phyloP scores from a whole-genome alignment of 2,329 filamentous ascomycete species.

The Metarhizium brunneum region DNA sequence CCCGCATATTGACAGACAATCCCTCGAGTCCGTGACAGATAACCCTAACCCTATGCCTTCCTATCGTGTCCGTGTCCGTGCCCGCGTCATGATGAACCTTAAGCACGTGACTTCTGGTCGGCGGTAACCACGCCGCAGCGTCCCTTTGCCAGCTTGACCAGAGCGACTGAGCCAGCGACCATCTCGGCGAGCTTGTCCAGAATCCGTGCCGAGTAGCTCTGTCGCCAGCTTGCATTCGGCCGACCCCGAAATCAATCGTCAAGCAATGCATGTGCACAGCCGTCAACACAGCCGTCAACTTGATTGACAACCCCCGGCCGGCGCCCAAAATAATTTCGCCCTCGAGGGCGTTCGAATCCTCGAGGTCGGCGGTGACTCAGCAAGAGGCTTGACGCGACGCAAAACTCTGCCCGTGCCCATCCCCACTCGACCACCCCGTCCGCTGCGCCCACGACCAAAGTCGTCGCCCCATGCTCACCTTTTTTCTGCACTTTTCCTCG shows the following conservation, averaged over 20 bases:
- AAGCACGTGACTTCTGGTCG: too few relatives aligned
- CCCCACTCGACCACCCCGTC: not conserved
- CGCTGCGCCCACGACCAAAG: not conserved
- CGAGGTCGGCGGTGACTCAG: not conserved
- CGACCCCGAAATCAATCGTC: not conserved
- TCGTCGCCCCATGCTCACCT: not conserved
- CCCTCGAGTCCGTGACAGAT: too few relatives aligned
- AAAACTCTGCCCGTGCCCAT: not conserved
- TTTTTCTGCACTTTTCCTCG: not conserved
- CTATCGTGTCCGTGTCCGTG: too few relatives aligned
- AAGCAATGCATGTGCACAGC: not conserved
- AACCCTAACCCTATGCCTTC: too few relatives aligned
- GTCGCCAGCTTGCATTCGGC: too few relatives aligned
- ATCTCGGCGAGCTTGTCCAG: too few relatives aligned
- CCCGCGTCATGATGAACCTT: too few relatives aligned
- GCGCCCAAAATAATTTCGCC: not conserved
- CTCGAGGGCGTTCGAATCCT: not conserved
- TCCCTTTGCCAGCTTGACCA: too few relatives aligned
- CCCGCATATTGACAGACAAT: too few relatives aligned
- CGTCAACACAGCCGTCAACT: not conserved
- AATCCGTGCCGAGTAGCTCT: too few relatives aligned
- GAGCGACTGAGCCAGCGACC: too few relatives aligned
- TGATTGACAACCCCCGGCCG: not conserved
- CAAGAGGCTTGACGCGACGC: not conserved
- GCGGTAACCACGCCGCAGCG: too few relatives aligned